These are phyloP conservation scores for Calocybe cyanea DNA, from an alignment of 768 basidiomycete genomes.

Conservation along the genomic window DNA sequence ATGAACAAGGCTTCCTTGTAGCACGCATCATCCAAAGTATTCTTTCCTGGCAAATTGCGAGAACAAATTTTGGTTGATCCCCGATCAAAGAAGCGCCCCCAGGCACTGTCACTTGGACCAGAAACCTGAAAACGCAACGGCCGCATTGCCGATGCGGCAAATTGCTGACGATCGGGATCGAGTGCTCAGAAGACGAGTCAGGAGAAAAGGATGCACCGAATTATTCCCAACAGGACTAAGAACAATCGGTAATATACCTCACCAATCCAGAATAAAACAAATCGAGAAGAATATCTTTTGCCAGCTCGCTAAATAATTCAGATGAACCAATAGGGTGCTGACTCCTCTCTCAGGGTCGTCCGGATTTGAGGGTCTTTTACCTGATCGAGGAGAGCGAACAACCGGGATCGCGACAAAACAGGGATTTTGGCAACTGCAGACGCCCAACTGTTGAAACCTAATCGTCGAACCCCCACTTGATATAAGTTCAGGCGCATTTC, in stretches of 20 bases:
- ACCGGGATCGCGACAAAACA: constrained; percentile 41
- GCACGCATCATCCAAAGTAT: constrained; percentile 10
- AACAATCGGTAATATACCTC: constrained; percentile 1
- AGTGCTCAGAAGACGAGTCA: constrained; percentile 5
- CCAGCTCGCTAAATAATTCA: constrained; percentile 8
- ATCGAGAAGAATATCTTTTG: constrained; percentile 3
- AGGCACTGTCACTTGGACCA: constrained; percentile 26
- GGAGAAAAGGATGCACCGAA: constrained; percentile 21
- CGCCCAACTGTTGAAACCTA: constrained; percentile 27
- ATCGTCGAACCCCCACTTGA: constrained; percentile 29
- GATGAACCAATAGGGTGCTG: constrained; percentile 18
- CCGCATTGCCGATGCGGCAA: constrained; percentile 25
- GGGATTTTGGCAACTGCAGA: constrained; percentile 32
- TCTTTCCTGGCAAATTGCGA: constrained; percentile 29
- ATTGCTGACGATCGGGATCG: constrained; percentile 8
- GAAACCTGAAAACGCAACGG: constrained; percentile 24
- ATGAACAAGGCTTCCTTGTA: constrained; percentile 10
- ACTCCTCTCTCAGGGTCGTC: constrained; percentile 31
- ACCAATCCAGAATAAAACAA: constrained; percentile 5
- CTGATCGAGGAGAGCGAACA: constrained; percentile 48
- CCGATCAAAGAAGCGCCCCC: constrained; percentile 52
- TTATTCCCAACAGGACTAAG: constrained; percentile 14
- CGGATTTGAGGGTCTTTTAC: constrained; percentile 31
- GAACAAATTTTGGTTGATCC: constrained; percentile 45
- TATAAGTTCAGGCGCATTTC: constrained; percentile 36